A percentile compares a stretch with the other conserved stretches of the same genome.
Conservation (phyloP, 2,329 filamentous ascomycete genomes). For the Nigrospora sphaerica region DNA sequence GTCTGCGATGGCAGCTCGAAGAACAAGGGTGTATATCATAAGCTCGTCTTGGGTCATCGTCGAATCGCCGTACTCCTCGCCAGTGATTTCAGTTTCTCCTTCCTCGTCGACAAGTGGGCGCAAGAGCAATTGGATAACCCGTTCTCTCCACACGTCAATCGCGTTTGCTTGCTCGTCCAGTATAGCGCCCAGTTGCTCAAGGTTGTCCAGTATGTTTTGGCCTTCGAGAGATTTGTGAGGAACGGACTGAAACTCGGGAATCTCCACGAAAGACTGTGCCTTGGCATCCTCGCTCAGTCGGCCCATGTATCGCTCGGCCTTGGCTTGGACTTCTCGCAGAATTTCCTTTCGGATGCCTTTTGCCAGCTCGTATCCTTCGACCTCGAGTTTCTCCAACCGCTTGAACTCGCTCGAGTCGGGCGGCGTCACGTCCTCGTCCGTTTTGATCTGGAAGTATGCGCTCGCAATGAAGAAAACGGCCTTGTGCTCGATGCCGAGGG, state of each 20-base stretch:
- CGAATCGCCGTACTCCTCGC: constrained; percentile 84
- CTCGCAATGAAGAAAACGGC: constrained; percentile 82
- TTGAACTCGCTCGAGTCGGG: constrained; percentile 62
- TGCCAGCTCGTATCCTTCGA: constrained; percentile 67
- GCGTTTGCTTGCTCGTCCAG: constrained; percentile 67
- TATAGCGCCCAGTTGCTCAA: constrained; percentile 56
- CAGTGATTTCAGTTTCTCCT: constrained; percentile 63
- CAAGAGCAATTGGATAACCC: constrained; percentile 64
- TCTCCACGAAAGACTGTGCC: constrained; percentile 49
- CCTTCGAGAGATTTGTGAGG: constrained; percentile 65
- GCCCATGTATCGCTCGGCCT: constrained; percentile 58
- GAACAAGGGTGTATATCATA: constrained; percentile 74
- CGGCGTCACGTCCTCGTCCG: constrained; percentile 54
- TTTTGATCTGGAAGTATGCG: constrained; percentile 76
- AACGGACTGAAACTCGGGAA: constrained; percentile 52
- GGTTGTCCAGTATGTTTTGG: constrained; percentile 54
- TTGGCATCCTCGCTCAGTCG: constrained; percentile 47
- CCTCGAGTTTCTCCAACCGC: constrained; percentile 62
- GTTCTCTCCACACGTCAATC: constrained; percentile 68
- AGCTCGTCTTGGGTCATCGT: constrained; percentile 84
- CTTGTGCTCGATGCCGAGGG: constrained; percentile 74
- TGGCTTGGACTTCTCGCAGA: constrained; percentile 47
- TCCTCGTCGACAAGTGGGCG: constrained; percentile 80
- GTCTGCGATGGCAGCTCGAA: constrained; percentile 72
- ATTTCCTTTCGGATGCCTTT: constrained; percentile 74